Evolutionary conservation across 768 basidiomycete species (phyloP).

Genomic region (Phylloporus scabripes): DNA sequence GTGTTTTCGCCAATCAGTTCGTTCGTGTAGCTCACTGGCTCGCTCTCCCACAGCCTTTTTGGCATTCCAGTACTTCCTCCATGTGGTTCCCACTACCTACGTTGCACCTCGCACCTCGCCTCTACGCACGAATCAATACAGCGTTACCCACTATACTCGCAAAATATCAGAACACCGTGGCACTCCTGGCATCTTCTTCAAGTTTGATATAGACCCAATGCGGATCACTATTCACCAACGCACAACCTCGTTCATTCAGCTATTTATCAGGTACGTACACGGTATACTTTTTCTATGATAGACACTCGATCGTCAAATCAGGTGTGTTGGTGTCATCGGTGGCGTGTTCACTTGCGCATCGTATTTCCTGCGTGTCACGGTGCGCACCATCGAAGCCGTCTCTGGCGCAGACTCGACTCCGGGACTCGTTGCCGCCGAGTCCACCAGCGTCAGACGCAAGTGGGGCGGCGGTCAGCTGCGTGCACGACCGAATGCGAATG

Average conservation of each 20-base stretch:
- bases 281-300: background rate
- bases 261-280: constrained; percentile 60
- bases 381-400: constrained; percentile 62
- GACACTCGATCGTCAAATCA: constrained; percentile 9
- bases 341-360: constrained; percentile 84
- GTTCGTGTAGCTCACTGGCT: background rate
- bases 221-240: constrained; percentile 81
- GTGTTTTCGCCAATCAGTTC: background rate
- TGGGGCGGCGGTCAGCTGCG: constrained; percentile 66
- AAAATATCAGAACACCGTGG: constrained; percentile 68
- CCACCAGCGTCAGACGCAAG: constrained; percentile 57
- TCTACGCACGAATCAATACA: constrained; percentile 80
- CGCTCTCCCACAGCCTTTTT: constrained; percentile 56
- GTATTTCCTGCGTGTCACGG: constrained; percentile 62
- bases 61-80: constrained; percentile 91
- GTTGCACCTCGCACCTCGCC: constrained; percentile 63
- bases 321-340: constrained; percentile 88
- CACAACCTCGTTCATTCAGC: constrained; percentile 74
- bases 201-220: constrained; percentile 93
- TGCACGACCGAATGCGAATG: constrained; percentile 37
- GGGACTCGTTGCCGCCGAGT: constrained; percentile 59
- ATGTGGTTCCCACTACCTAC: constrained; percentile 94
- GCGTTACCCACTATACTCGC: constrained; percentile 88
- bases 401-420: constrained; percentile 46
- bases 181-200: constrained; percentile 96